A percentile compares a stretch with the other conserved stretches of the same genome.
Evolutionary conservation across 768 basidiomycete genomes (phyloP).

Genomic region (Pleurotus eryngii): DNA sequence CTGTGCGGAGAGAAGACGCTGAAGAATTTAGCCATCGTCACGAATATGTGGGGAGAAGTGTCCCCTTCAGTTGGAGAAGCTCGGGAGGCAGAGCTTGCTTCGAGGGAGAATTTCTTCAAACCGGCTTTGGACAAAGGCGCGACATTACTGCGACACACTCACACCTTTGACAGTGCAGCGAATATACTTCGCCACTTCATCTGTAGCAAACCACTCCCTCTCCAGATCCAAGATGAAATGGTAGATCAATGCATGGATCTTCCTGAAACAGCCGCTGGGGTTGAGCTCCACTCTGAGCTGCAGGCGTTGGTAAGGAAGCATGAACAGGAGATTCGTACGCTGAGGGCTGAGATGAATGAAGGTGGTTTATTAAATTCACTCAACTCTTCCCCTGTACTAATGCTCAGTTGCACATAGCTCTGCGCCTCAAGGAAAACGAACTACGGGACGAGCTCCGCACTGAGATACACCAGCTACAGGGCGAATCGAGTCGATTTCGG

Average conservation of each 20-base stretch:
- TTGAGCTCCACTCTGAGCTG: slow-evolving; percentile 47
- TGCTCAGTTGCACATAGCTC: background rate
- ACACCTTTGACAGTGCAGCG: background rate
- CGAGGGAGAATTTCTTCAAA: background rate
- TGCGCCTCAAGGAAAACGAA: slow-evolving; percentile 31
- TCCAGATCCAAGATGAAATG: slow-evolving; percentile 55
- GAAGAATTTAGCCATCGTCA: slow-evolving; percentile 40
- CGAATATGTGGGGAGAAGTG: slow-evolving; percentile 42
- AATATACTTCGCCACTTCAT: slow-evolving; percentile 27
- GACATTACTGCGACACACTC: background rate
- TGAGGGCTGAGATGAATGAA: slow-evolving; percentile 44
- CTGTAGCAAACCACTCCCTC: slow-evolving; percentile 34
- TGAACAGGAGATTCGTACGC: slow-evolving; percentile 40
- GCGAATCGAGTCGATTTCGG: slow-evolving; percentile 28
- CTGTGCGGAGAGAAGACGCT: slow-evolving; percentile 40
- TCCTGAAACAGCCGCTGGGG: slow-evolving; percentile 50
- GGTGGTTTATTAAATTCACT: background rate
- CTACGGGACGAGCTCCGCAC: slow-evolving; percentile 30
- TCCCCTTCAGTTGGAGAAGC: slow-evolving; percentile 23
- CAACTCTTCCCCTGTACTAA: no score
- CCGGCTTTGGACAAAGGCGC: background rate
- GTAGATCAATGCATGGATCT: slow-evolving; percentile 46
- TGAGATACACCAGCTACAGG: slow-evolving; percentile 30
- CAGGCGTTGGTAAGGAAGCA: slow-evolving; percentile 43
- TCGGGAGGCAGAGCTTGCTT: slow-evolving; percentile 4